These are phyloP conservation scores for Scedosporium dehoogii DNA, from an alignment of 2,329 filamentous ascomycete species.

Conservation along the genomic window DNA sequence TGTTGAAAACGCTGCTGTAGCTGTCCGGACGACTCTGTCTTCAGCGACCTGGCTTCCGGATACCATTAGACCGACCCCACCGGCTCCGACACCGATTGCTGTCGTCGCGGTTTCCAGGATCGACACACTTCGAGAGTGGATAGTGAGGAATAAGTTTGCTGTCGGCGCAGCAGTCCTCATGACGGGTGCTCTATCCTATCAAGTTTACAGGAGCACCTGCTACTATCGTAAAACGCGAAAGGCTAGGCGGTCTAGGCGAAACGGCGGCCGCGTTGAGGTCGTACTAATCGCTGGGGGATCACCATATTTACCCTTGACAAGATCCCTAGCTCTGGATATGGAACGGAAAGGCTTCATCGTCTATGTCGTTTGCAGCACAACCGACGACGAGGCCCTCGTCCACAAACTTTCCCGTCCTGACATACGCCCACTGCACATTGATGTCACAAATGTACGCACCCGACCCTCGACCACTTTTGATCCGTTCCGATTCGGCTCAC, in stretches of 20 bases:
- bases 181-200: conserved; percentile 53
- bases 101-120: conserved; percentile 24
- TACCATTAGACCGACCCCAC: conserved; percentile 47
- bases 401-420: conserved; percentile 69
- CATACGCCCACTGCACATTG: conserved; percentile 70
- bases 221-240: conserved; percentile 59
- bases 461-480: background rate
- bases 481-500: conserved; percentile 6
- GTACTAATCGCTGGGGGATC: conserved; percentile 73
- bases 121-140: conserved; percentile 60
- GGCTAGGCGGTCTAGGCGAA: conserved; percentile 61
- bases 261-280: conserved; percentile 81
- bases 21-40: conserved; percentile 59
- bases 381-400: conserved; percentile 75
- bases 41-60: conserved; percentile 65
- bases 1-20: conserved; percentile 64
- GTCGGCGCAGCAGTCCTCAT: conserved; percentile 63
- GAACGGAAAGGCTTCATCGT: conserved; percentile 90
- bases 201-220: conserved; percentile 38
- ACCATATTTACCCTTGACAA: conserved; percentile 71
- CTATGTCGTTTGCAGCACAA: conserved; percentile 76
- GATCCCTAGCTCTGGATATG: conserved; percentile 73
- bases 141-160: conserved; percentile 60
- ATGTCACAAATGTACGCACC: conserved; percentile 63
- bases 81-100: conserved; percentile 25